These are phyloP conservation scores for Pogostemon cablin DNA, from an alignment of 257 asterid species.

Conservation along the genomic window DNA sequence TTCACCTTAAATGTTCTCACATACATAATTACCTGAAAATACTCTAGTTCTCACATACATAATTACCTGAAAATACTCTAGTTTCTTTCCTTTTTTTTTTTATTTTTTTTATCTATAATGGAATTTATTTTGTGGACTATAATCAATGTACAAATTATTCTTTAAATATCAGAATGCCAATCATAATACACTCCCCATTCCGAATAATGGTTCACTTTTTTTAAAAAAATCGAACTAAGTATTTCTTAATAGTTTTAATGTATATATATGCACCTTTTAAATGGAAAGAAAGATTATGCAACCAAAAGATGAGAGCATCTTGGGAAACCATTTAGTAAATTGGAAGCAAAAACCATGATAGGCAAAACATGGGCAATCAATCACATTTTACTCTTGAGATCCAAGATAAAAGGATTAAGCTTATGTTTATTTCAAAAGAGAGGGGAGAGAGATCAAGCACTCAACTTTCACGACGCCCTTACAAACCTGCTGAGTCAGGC, in stretches of 20 bases:
- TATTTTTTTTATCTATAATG: too few relatives aligned
- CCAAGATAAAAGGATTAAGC: slow-evolving; percentile 25
- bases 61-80: too few relatives aligned
- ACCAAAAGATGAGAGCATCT: background rate
- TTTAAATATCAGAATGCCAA: too few relatives aligned
- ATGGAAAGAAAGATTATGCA: background rate
- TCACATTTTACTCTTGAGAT: slow-evolving; percentile 7
- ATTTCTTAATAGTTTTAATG: too few relatives aligned
- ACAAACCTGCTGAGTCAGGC: slow-evolving; percentile 32
- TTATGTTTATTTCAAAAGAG: slow-evolving; percentile 35
- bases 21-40: too few relatives aligned
- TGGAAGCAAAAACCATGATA: background rate
- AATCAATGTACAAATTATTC: too few relatives aligned
- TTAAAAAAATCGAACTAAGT: background rate
- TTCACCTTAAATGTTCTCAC: too few relatives aligned
- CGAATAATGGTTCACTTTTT: background rate
- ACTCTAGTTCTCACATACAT: too few relatives aligned
- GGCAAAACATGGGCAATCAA: slow-evolving; percentile 6
- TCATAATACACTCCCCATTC: too few relatives aligned
- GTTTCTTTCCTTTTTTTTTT: too few relatives aligned
- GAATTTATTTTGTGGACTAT: too few relatives aligned
- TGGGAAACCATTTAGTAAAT: background rate
- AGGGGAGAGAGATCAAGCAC: background rate
- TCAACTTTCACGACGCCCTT: slow-evolving; percentile 32
- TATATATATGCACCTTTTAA: too few relatives aligned